Percentiles rank a stretch among this genome's conserved stretches.
Evolutionary conservation across 345 rosid species (phyloP).

Genomic region (Trapa incisa): DNA sequence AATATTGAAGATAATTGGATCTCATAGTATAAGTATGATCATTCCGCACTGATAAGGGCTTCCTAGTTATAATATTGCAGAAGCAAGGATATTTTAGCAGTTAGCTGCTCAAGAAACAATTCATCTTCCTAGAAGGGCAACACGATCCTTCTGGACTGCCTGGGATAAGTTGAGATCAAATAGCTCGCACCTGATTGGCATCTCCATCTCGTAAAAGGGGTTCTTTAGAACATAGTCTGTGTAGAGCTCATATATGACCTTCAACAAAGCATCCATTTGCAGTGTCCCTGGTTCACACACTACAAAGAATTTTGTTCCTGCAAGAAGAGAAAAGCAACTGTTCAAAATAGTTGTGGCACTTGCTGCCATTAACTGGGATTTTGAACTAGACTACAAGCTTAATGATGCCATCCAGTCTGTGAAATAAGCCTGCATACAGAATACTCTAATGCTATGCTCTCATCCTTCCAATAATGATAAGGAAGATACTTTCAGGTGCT

Average conservation of each 20-base stretch:
- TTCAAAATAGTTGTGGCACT: neutral
- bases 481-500: neutral
- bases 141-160: slow-evolving; percentile 78
- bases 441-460: neutral
- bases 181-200: slow-evolving; percentile 97
- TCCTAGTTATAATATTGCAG: neutral
- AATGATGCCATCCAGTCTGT: neutral
- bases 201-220: slow-evolving; percentile 98
- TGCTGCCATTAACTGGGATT: neutral
- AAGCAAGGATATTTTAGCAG: neutral
- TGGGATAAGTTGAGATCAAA: slow-evolving; percentile 74
- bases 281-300: slow-evolving; percentile 84
- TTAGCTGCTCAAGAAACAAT: neutral
- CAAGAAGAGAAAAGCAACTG: slow-evolving; percentile 1
- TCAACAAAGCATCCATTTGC: slow-evolving; percentile 73
- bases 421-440: neutral
- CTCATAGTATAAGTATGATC: neutral
- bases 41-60: neutral
- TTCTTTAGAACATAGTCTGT: slow-evolving; percentile 92
- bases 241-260: slow-evolving; percentile 68
- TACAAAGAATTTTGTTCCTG: slow-evolving; percentile 95
- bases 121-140: slow-evolving; percentile 41
- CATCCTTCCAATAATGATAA: neutral
- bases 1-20: neutral
- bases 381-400: neutral